Base-by-base conservation (phyloP, 805 yeast genomes). In the Candida tibetensis region DNA sequence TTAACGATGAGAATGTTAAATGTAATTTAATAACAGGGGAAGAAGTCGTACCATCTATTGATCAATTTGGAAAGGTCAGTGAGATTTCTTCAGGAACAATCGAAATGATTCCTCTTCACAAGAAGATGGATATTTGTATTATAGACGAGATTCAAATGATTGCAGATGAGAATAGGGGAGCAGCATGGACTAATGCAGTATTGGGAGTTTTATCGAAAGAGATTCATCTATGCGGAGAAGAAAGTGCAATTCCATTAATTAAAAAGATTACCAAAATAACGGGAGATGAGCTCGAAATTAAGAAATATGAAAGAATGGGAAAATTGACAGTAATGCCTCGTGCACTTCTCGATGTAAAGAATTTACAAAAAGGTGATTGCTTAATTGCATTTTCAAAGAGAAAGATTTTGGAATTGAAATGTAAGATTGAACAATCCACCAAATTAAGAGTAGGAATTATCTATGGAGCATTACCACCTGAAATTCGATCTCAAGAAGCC, bases 61-160 rank as follows among this genome's bases (percentile, higher is more conserved):
- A 87, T 55, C 73, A 70, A 25, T 70, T 64, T 45, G 96, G 96
- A 2, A 76, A 77, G 35, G 68, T 72, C n/a, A 91, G 96, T 5
- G 76, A 77, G 1, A 60, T 89, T 13, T 79, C 91, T 1, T 79
- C 93, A 8, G 95, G 97, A 2, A 93, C 99, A 0, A 82, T 91
- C 14, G 99, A 93, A 55, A 91, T 93, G 98, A 71, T 88, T 14
- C 85, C 90, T n/a, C 47, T 79, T 29, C 67, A 66, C 32, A 75
- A 71, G 28, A 72, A 74, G 26, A 79, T 82, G 71, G 99, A 93
- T 48, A 83, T 89, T 16, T 90, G 93, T 37, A 90, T 93, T 15
- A 75, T 93, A 18, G 99, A 93, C 66, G 99, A 93, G 58, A 91
- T 93, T 47, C 99, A 93, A 59, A 89, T 93, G 98, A 79, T 93